Base-by-base conservation (phyloP, 2,329 filamentous ascomycete species). In the Cryphonectria carpinicola region DNA sequence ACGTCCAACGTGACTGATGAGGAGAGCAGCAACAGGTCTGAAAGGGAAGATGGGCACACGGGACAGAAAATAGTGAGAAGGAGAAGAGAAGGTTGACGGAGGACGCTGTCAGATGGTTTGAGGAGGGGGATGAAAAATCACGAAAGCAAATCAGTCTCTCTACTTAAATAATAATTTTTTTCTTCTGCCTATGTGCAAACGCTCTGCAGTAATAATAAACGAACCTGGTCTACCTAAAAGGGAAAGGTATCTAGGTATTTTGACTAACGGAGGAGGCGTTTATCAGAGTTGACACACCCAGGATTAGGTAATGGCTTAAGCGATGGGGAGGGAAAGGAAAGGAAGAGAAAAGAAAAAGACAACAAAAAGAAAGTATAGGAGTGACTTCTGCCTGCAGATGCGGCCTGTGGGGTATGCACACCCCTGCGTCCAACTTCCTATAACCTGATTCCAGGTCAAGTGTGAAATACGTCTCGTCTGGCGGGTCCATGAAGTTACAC, bases 401-500 rank as follows among this genome's bases (percentile, higher is more conserved):
- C 11, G 41, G 52, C 49, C 39, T 19, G 37, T n/a, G 41, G 25
- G 25, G n/a, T 39, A 41, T 32, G 46, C 35, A 39, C 37, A 60
- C 65, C 65, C 41, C 54, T 61, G 65, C 39, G 28, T 25, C 19
- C 8, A 46, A 17, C 13, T 28, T 19, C 17, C 10, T 22, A 39
- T 52, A n/a, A 13, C 11, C 35, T 28, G 61, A 25, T 39, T 46
- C 54, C 10, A 49, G 39, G 22, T 35, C 6, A 49, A 49, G 32
- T 43, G 17, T 35, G 11, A 17, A 32, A 22, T 61, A 61, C 54
- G 13, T 62, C 32, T 62, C 65, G 41, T 49, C 56, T 62, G 43
- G 28, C 13, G 63, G 63, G 41, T 46, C 63, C 43, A 37, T 37
- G 10, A 8, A 61, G 17, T 66, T 67, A 65, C 71, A 70, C 65